Conservation (phyloP, 106 monocot species). For the Triglochin maritima region DNA sequence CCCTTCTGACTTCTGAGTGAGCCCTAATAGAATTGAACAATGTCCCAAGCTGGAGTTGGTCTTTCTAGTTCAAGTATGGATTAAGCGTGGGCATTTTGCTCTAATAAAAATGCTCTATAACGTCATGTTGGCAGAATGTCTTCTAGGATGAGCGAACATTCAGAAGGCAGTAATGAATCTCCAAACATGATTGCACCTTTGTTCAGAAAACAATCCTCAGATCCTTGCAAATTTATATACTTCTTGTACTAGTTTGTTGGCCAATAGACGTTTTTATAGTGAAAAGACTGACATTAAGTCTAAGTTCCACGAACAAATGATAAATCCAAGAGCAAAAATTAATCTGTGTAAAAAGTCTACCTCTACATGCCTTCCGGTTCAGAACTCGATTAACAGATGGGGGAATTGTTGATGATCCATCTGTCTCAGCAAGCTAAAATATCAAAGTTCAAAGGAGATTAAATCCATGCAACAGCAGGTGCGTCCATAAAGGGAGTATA, state of each 20-base stretch:
- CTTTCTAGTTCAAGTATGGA: not conserved
- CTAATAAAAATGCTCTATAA: not conserved
- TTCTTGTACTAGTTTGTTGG: not conserved
- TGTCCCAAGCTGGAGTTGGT: too few relatives aligned
- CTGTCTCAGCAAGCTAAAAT: slow-evolving; percentile 82
- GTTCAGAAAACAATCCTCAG: slow-evolving; percentile 1
- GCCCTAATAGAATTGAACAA: too few relatives aligned
- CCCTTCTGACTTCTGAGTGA: not conserved
- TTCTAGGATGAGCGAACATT: slow-evolving; percentile 88
- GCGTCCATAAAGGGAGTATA: too few relatives aligned
- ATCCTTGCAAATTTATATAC: not conserved
- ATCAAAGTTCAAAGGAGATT: not conserved
- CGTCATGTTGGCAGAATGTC: not conserved
- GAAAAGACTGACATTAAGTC: not conserved
- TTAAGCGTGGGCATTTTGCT: not conserved
- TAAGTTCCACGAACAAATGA: not conserved
- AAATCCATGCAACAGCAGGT: too few relatives aligned
- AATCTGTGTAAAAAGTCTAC: slow-evolving; percentile 14
- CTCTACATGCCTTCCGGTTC: slow-evolving; percentile 95
- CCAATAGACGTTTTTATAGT: not conserved
- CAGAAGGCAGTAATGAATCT: slow-evolving; percentile 83
- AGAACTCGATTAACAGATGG: slow-evolving; percentile 78
- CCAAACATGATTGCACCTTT: slow-evolving; percentile 99
- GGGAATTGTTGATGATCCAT: slow-evolving; percentile 74
- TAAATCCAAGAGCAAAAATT: not conserved